Evolutionary conservation across 768 basidiomycete species (phyloP).

Genomic region (Auriscalpium microsporum): DNA sequence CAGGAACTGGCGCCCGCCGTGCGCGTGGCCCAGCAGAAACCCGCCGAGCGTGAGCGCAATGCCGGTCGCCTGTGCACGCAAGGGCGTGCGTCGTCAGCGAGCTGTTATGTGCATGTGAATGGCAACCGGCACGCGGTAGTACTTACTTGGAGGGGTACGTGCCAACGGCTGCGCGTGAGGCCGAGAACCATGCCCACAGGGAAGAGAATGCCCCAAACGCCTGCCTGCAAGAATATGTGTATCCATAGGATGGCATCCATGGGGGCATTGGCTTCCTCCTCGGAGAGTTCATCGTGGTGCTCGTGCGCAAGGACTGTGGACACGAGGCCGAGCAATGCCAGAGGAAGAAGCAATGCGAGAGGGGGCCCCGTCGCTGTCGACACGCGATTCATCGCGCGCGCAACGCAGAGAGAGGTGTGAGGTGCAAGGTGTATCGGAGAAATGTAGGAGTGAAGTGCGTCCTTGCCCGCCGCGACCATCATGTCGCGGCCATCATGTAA

Average conservation of each 20-base stretch:
- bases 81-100: not conserved
- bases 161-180: constrained; percentile 75
- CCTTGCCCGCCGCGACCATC: no score
- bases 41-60: constrained; percentile 65
- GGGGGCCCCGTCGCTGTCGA: no score
- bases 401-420: no score
- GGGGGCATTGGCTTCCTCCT: constrained; percentile 55
- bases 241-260: constrained; percentile 76
- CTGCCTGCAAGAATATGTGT: constrained; percentile 71
- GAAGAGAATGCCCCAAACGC: constrained; percentile 82
- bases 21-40: constrained; percentile 79
- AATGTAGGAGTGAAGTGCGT: no score
- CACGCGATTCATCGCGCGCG: no score
- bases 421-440: no score
- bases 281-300: constrained; percentile 55
- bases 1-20: constrained; percentile 71
- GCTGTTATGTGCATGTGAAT: no score
- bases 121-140: not conserved
- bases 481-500: no score
- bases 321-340: not conserved
- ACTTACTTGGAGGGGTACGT: constrained; percentile 78
- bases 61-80: constrained; percentile 42
- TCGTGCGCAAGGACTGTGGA: constrained; percentile 39
- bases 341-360: not conserved
- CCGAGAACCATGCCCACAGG: constrained; percentile 78